Conservation (phyloP, 768 basidiomycete genomes). For the Gelatoporia subvermispora region DNA sequence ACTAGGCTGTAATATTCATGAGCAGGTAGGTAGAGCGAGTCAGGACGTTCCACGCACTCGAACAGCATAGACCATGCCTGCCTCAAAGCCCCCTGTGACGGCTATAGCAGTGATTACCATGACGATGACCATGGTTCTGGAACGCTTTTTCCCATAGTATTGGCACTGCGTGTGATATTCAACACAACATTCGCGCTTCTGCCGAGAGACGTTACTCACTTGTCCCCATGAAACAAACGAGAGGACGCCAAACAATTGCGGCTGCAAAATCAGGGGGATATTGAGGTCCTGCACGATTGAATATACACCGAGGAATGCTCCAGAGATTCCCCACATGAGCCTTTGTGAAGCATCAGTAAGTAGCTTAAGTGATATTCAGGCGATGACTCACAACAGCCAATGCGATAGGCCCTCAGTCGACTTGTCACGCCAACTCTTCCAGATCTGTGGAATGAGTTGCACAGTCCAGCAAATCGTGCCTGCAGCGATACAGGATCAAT, state of each 20-base stretch:
- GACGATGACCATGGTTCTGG: constrained; percentile 27
- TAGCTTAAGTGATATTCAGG: background rate
- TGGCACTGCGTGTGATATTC: constrained; percentile 44
- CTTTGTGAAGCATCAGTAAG: constrained; percentile 24
- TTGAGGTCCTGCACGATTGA: constrained; percentile 58
- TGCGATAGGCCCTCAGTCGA: constrained; percentile 66
- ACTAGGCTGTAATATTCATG: constrained; percentile 27
- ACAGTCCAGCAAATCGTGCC: constrained; percentile 65
- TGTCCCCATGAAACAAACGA: constrained; percentile 62
- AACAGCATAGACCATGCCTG: constrained; percentile 53
- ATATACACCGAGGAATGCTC: constrained; percentile 65
- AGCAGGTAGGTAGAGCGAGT: background rate
- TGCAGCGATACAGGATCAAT: constrained; percentile 20
- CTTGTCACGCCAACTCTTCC: constrained; percentile 67
- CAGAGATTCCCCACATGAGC: constrained; percentile 57
- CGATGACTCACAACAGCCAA: constrained; percentile 47
- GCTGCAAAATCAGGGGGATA: constrained; percentile 67
- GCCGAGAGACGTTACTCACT: constrained; percentile 28
- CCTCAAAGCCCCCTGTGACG: constrained; percentile 53
- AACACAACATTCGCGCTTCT: background rate
- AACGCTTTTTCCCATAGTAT: constrained; percentile 51
- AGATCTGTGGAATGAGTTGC: constrained; percentile 66
- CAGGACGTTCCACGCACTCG: constrained; percentile 32
- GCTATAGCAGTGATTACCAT: constrained; percentile 36
- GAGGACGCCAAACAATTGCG: constrained; percentile 60